These are phyloP conservation scores for Daucus carota DNA, from an alignment of 129 eudicot species.

Conservation along the genomic window DH1_v3.0 NC_030381.2:33190501-33191000, in stretches of 20 bases:
- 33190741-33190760: background rate
- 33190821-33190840: background rate
- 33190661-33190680: background rate
- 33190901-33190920: background rate
- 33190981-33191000: background rate
- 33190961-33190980: background rate
- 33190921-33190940: background rate
- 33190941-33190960: background rate
- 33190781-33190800: background rate
- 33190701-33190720: too few species aligned
- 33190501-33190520: background rate
- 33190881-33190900: background rate
- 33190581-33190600: background rate
- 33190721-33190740: background rate
- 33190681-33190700: background rate
- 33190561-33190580: background rate
- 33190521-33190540: background rate
- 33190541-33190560: background rate
- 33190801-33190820: background rate
- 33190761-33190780: background rate
- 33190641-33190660: background rate
- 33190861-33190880: background rate
- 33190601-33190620: background rate
- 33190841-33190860: background rate
- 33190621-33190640: background rate